A percentile compares a stretch with the other conserved stretches of the same genome.
phyloP scores from a whole-genome alignment of 805 yeast species.

The Kodamaea leandrae region DNA sequence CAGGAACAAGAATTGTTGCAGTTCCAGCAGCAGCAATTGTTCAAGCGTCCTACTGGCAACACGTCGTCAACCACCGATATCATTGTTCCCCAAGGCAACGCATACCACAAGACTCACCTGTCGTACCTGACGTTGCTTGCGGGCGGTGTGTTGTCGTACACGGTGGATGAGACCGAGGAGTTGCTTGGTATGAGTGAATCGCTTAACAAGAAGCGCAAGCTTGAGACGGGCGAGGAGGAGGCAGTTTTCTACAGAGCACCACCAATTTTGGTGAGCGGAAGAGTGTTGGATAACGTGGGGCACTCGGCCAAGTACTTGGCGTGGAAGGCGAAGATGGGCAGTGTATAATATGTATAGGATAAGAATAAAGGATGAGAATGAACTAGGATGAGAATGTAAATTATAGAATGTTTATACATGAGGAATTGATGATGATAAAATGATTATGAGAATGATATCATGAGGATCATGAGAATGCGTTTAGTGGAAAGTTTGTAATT shows the following conservation, averaged over 20 bases:
- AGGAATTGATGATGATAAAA: no score
- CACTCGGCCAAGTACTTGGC: conserved; percentile 76
- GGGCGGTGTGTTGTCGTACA: conserved; percentile 40
- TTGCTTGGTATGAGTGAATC: conserved; percentile 21
- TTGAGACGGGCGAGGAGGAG: conserved; percentile 14
- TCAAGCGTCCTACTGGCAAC: conserved; percentile 11
- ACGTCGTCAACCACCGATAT: conserved; percentile 14
- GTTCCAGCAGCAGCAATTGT: conserved; percentile 17
- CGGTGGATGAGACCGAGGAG: conserved; percentile 17
- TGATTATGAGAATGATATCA: not conserved
- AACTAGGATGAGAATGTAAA: not conserved
- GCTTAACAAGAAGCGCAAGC: conserved; percentile 26
- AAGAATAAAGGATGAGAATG: not conserved
- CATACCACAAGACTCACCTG: conserved; percentile 31
- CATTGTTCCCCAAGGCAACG: conserved; percentile 14
- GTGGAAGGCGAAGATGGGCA: conserved; percentile 15
- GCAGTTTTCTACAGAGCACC: conserved; percentile 70
- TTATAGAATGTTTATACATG: no score
- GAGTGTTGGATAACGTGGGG: conserved; percentile 65
- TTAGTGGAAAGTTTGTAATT: not conserved
- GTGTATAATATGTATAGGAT: conserved; percentile 6
- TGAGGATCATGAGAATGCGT: not conserved
- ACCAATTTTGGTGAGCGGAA: conserved; percentile 43
- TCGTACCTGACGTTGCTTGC: conserved; percentile 34
- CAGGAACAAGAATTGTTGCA: conserved; percentile 16